Conservation (phyloP, 495 filamentous ascomycete species). For the Aspergillus ellipticus region DNA sequence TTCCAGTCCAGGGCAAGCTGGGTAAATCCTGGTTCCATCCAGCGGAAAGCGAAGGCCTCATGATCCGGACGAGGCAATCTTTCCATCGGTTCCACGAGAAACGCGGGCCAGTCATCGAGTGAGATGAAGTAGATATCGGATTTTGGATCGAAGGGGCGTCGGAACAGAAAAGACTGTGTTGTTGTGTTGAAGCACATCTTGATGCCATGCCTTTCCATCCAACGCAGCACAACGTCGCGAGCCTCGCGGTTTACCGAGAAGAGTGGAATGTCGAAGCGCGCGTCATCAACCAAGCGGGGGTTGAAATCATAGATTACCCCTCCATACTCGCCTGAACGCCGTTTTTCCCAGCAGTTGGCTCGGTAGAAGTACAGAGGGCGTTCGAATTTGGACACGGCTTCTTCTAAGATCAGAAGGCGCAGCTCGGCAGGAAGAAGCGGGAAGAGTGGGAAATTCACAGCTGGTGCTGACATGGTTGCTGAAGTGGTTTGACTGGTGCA, state of each 20-base stretch:
- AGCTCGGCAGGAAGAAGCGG: not conserved
- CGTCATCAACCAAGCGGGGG: not conserved
- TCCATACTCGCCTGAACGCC: not conserved
- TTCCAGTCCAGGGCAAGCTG: not conserved
- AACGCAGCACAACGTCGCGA: not conserved
- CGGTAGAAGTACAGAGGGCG: not conserved
- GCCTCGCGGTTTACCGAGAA: not conserved
- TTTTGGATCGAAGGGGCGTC: not conserved
- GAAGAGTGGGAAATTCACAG: not conserved
- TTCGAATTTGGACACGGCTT: not conserved
- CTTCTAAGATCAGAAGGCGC: not conserved
- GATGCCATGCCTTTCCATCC: not conserved
- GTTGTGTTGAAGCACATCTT: too few relatives aligned
- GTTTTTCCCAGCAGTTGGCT: not conserved
- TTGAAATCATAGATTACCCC: not conserved
- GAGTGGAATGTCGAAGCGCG: not conserved
- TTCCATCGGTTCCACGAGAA: too few relatives aligned
- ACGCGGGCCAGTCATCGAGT: not conserved
- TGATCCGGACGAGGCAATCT: too few relatives aligned
- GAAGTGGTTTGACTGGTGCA: not conserved
- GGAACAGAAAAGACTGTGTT: not conserved
- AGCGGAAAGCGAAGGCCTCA: too few relatives aligned
- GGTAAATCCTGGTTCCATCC: not conserved
- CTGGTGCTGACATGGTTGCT: not conserved
- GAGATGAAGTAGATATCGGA: not conserved